phyloP scores from a whole-genome alignment of 768 basidiomycete genomes.

The Auriscalpium orientale region DNA sequence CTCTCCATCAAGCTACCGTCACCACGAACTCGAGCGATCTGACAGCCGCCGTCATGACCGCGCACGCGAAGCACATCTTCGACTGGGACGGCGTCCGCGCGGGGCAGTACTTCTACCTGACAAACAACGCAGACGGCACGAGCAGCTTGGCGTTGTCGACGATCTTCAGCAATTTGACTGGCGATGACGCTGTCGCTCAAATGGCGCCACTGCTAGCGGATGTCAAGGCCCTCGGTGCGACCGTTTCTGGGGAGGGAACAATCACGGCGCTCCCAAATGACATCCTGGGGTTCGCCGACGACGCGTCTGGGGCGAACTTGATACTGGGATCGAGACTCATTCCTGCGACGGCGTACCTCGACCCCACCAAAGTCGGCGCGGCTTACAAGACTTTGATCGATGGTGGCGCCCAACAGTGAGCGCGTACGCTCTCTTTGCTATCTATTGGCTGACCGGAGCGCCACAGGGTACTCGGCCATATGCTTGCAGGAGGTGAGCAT shows the following conservation, averaged over 20 bases:
- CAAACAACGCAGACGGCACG: background rate
- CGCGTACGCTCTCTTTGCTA: background rate
- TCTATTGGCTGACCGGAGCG: too few relatives aligned
- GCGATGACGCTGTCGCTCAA: background rate
- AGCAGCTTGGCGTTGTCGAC: conserved; percentile 24
- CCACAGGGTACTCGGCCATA: background rate
- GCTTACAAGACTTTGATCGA: conserved; percentile 6
- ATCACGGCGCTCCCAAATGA: conserved; percentile 1
- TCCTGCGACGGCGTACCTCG: conserved; percentile 1
- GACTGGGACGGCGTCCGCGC: conserved; percentile 25
- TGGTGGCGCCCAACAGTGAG: background rate
- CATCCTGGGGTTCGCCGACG: conserved; percentile 1
- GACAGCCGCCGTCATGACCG: conserved; percentile 19
- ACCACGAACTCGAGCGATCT: conserved; percentile 11
- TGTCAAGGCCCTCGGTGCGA: background rate
- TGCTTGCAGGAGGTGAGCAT: conserved; percentile 12
- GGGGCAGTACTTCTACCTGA: conserved; percentile 2
- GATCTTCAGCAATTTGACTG: conserved; percentile 6
- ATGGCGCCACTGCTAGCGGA: background rate
- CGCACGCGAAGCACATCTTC: conserved; percentile 29
- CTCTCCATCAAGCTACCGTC: conserved; percentile 16
- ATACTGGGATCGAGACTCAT: conserved; percentile 12
- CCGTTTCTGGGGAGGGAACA: background rate
- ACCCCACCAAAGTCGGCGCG: conserved; percentile 1
- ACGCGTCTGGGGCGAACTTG: conserved; percentile 2